Conservation (phyloP, 495 filamentous ascomycete genomes). For the Aspergillus wentii region DNA sequence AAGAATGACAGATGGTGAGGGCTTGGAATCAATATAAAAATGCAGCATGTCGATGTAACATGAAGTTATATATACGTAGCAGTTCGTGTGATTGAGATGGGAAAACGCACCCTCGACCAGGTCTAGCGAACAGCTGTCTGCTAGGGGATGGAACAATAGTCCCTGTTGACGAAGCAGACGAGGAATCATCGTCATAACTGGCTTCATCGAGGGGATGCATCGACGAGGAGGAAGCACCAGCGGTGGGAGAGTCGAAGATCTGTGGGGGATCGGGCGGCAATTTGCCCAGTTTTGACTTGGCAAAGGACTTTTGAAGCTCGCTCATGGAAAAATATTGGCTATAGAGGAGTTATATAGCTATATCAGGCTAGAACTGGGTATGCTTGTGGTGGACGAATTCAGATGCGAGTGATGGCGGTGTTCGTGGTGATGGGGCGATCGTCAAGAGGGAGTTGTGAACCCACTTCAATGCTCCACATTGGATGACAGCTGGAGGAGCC, state of each 20-base stretch:
- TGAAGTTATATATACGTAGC: no score
- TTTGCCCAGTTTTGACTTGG: conserved; percentile 68
- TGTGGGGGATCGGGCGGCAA: conserved; percentile 53
- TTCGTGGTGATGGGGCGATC: no score
- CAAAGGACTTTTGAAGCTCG: conserved; percentile 78
- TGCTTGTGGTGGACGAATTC: no score
- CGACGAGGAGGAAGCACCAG: conserved; percentile 12
- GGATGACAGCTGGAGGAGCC: no score
- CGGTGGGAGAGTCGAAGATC: conserved; percentile 38
- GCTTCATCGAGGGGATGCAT: conserved; percentile 16
- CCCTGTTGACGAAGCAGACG: conserved; percentile 80
- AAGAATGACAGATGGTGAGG: neutral
- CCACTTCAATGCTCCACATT: no score
- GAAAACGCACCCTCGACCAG: conserved; percentile 49
- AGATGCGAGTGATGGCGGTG: no score
- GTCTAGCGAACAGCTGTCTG: conserved; percentile 66
- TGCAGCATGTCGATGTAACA: no score
- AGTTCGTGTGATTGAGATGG: conserved; percentile 2
- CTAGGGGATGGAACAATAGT: conserved; percentile 80
- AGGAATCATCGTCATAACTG: conserved; percentile 63
- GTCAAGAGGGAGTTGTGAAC: no score
- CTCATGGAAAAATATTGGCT: conserved; percentile 55
- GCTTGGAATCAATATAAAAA: conserved; percentile 1
- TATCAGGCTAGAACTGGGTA: no score
- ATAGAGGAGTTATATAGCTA: neutral